Percentiles rank a stretch among this genome's conserved stretches.
Evolutionary conservation across 2,329 filamentous ascomycete species (phyloP).

Genomic region (Helotiales sp.): DNA sequence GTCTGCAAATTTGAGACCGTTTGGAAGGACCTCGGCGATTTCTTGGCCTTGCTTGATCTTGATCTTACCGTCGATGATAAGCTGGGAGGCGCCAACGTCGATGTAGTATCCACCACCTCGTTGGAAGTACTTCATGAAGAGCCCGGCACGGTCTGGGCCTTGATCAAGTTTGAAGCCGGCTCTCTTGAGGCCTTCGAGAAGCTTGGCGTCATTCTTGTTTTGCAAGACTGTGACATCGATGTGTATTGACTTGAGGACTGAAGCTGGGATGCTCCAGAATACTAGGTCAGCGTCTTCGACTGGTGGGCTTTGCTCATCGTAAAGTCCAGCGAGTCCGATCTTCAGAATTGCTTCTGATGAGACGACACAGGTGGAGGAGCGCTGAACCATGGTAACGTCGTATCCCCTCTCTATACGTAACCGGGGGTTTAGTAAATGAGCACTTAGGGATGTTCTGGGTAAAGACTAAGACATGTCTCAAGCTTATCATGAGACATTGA

Average conservation of each 20-base stretch:
- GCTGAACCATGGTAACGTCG: conserved; percentile 71
- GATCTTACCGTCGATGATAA: conserved; percentile 60
- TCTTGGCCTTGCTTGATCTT: conserved; percentile 55
- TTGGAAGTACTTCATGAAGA: conserved; percentile 64
- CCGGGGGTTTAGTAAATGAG: too few species aligned
- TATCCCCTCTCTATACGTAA: conserved; percentile 73
- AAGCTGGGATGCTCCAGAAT: conserved; percentile 59
- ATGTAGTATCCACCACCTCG: conserved; percentile 65
- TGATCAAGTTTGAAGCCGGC: conserved; percentile 63
- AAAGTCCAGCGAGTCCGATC: conserved; percentile 51
- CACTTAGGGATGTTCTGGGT: too few species aligned
- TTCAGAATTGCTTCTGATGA: conserved; percentile 54
- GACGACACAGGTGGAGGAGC: conserved; percentile 68
- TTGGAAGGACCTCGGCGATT: conserved; percentile 49
- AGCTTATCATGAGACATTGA: too few species aligned
- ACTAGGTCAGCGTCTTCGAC: conserved; percentile 70
- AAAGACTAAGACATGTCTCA: too few species aligned
- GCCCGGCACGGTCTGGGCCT: conserved; percentile 59
- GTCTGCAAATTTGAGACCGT: conserved; percentile 49
- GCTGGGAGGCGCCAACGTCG: conserved; percentile 57
- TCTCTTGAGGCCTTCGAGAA: conserved; percentile 55
- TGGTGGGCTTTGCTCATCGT: conserved; percentile 48
- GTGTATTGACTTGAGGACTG: conserved; percentile 65
- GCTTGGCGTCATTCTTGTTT: conserved; percentile 44
- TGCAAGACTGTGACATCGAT: conserved; percentile 49